phyloP scores from a whole-genome alignment of 2,329 filamentous ascomycete species.

The Aaosphaeria pasadenensis region DNA sequence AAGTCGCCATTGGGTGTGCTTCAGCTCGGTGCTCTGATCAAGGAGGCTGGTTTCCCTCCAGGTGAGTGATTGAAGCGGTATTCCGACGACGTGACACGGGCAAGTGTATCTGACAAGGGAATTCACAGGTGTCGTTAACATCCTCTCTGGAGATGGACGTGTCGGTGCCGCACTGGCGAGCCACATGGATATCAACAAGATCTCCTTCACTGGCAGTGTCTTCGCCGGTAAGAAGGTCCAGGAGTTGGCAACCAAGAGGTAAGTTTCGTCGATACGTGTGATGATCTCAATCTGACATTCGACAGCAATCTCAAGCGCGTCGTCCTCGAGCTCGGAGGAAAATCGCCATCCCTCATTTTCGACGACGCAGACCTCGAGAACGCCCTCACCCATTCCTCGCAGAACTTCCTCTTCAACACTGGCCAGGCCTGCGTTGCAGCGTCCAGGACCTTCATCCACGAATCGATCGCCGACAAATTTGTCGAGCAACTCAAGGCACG shows the following conservation, averaged over 20 bases:
- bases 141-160: constrained; percentile 21
- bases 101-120: neutral
- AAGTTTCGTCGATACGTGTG: neutral
- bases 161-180: constrained; percentile 31
- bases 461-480: constrained; percentile 25
- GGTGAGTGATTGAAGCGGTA: constrained; percentile 31
- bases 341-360: constrained; percentile 46
- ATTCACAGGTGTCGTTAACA: constrained; percentile 36
- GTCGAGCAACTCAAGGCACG: constrained; percentile 22
- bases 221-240: constrained; percentile 35
- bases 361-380: constrained; percentile 13
- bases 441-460: constrained; percentile 44
- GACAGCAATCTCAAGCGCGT: constrained; percentile 44
- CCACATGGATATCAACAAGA: constrained; percentile 43
- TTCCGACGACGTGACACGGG: neutral
- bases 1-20: constrained; percentile 23
- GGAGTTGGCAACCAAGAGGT: constrained; percentile 35
- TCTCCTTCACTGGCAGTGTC: constrained; percentile 41
- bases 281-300: neutral
- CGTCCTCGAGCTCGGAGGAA: constrained; percentile 47
- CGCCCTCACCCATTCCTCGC: constrained; percentile 25
- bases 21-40: constrained; percentile 24
- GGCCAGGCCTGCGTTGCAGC: constrained; percentile 60
- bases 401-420: constrained; percentile 48
- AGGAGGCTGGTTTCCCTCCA: constrained; percentile 38